Conservation (phyloP, 1,139 yeast genomes). For the Candida sp. region DNA sequence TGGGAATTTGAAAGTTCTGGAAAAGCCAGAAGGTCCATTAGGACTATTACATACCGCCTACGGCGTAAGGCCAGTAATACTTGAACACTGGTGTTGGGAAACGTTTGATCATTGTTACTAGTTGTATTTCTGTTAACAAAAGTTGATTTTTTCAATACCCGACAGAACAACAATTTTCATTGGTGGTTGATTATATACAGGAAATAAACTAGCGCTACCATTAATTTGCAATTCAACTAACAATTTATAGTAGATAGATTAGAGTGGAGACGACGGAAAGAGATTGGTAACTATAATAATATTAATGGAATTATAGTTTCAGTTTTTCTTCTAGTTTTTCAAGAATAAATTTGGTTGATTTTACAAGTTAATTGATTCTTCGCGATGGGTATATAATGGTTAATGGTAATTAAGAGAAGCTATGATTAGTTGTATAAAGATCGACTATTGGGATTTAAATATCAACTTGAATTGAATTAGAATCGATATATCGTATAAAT, state of each 20-base stretch:
- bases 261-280: neutral
- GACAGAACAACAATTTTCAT: neutral
- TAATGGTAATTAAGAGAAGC: too few species aligned
- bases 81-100: constrained; percentile 47
- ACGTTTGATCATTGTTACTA: constrained; percentile 17
- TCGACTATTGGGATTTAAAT: too few species aligned
- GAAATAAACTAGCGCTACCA: neutral
- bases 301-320: too few species aligned
- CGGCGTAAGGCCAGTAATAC: constrained; percentile 48
- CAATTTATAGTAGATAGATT: too few species aligned
- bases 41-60: constrained; percentile 44
- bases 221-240: neutral
- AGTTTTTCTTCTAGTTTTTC: too few species aligned
- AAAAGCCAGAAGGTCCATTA: neutral
- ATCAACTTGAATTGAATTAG: too few species aligned
- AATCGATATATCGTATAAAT: too few species aligned
- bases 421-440: too few species aligned
- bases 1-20: neutral
- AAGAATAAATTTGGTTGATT: too few species aligned
- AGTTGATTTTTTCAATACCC: neutral
- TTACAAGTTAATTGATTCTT: too few species aligned
- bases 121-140: neutral
- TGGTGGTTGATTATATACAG: neutral
- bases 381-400: too few species aligned
- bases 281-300: neutral